Evolutionary conservation across 1,139 yeast species (phyloP).

Genomic region (Protomyces gravidus): DNA sequence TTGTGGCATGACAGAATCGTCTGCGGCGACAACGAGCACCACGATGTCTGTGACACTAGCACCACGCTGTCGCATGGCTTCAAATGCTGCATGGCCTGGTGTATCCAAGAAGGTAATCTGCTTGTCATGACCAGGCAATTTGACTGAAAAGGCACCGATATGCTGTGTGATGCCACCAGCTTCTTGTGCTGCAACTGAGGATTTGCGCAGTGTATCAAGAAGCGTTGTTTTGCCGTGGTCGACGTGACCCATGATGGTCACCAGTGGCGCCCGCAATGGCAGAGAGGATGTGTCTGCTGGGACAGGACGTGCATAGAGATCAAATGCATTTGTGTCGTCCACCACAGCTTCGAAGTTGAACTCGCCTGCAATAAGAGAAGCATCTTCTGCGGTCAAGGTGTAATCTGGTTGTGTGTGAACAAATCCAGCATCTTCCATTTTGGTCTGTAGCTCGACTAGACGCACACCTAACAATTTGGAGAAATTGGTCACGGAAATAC

Average conservation of each 20-base stretch:
- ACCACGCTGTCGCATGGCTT: conserved; percentile 95
- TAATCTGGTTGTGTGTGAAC: conserved; percentile 70
- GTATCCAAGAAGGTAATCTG: conserved; percentile 87
- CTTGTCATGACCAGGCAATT: conserved; percentile 61
- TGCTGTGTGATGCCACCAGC: conserved; percentile 98
- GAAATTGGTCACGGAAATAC: conserved; percentile 67
- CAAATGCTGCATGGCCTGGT: conserved; percentile 97
- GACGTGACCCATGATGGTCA: conserved; percentile 97
- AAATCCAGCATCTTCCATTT: conserved; percentile 67
- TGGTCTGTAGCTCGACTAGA: conserved; percentile 53
- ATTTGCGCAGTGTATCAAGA: conserved; percentile 75
- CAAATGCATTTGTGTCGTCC: conserved; percentile 60
- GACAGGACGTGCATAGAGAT: conserved; percentile 49
- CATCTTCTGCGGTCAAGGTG: conserved; percentile 54
- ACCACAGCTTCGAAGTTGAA: conserved; percentile 63
- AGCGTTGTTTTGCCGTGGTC: conserved; percentile 98
- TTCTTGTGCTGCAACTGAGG: conserved; percentile 76
- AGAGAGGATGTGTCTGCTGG: conserved; percentile 46
- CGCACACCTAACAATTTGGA: conserved; percentile 68
- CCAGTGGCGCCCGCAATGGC: conserved; percentile 81
- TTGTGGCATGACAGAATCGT: conserved; percentile 97
- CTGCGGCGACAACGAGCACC: conserved; percentile 92
- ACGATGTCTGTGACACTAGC: conserved; percentile 92
- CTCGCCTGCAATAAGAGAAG: conserved; percentile 81
- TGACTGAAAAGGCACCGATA: conserved; percentile 91